These are phyloP conservation scores for Prunus campanulata DNA, from an alignment of 306 rosid genomes.

Conservation along the genomic window DNA sequence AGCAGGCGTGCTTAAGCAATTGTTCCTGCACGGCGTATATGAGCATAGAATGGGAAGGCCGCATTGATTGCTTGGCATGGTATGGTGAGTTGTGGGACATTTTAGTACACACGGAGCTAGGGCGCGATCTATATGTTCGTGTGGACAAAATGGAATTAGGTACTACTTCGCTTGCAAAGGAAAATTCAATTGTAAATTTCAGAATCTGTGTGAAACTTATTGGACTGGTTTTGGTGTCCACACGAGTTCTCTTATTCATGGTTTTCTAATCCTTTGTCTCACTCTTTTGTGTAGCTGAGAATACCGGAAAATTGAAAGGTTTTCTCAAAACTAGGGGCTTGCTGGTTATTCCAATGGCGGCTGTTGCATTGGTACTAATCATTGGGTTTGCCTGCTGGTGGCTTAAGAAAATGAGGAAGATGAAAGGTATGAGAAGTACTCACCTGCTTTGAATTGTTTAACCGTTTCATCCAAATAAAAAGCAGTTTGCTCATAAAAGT, in stretches of 20 bases:
- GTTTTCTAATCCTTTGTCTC: not conserved
- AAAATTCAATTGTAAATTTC: not conserved
- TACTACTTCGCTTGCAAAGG: not conserved
- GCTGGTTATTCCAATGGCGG: not conserved
- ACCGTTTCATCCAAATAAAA: not conserved
- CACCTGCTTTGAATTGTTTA: not conserved
- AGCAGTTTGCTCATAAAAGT: too few species aligned
- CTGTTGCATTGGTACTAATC: not conserved
- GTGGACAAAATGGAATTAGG: conserved; percentile 30
- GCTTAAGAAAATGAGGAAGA: not conserved
- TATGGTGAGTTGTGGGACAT: conserved; percentile 42
- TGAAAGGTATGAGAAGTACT: conserved; percentile 15
- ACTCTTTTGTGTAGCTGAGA: conserved; percentile 1
- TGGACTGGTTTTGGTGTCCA: not conserved
- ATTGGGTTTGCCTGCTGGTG: conserved; percentile 6
- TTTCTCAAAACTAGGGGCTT: not conserved
- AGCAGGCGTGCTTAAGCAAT: conserved; percentile 35
- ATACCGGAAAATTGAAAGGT: not conserved
- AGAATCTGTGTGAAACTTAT: too few species aligned
- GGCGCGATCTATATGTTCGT: conserved; percentile 41
- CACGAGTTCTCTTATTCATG: not conserved
- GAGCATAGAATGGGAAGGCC: conserved; percentile 15
- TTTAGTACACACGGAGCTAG: conserved; percentile 24
- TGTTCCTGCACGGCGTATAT: conserved; percentile 56
- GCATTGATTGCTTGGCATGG: conserved; percentile 46